These are phyloP conservation scores for Venturiaceae sp. DNA, from an alignment of 2,329 filamentous ascomycete genomes.

Conservation along the genomic window DNA sequence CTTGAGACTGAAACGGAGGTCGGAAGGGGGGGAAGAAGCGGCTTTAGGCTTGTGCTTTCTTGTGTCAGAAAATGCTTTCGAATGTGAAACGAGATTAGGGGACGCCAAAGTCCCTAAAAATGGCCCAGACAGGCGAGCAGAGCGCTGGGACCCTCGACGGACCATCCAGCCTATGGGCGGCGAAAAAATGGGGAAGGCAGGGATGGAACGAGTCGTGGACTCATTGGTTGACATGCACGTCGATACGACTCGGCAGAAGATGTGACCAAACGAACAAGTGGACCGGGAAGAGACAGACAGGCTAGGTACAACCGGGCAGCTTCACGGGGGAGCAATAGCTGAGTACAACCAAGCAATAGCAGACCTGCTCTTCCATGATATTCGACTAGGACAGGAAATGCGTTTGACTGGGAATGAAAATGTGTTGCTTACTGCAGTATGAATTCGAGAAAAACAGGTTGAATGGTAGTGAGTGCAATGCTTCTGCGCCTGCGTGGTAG, in stretches of 20 bases:
- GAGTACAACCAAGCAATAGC: neutral
- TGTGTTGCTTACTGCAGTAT: too few relatives aligned
- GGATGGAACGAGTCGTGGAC: neutral
- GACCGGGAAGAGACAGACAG: too few relatives aligned
- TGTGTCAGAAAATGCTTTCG: slow-evolving; percentile 4
- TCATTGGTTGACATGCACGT: too few relatives aligned
- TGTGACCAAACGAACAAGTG: too few relatives aligned
- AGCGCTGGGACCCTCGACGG: too few relatives aligned
- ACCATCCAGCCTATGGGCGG: too few relatives aligned
- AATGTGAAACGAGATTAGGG: neutral
- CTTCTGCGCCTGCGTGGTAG: neutral
- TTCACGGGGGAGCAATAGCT: neutral
- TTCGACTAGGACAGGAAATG: too few relatives aligned
- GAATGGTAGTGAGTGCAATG: neutral
- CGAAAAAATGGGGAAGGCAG: neutral
- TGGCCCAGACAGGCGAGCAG: neutral
- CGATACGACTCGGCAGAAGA: too few relatives aligned
- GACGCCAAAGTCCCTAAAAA: neutral
- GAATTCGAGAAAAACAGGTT: too few relatives aligned
- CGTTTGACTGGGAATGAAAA: too few relatives aligned
- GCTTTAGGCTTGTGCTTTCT: neutral
- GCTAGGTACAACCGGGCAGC: too few relatives aligned
- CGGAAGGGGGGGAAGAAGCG: neutral
- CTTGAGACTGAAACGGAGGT: slow-evolving; percentile 7
- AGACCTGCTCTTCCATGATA: neutral